Conservation (phyloP, 176 grass and related monocot species). For the Carex parvula region DNA sequence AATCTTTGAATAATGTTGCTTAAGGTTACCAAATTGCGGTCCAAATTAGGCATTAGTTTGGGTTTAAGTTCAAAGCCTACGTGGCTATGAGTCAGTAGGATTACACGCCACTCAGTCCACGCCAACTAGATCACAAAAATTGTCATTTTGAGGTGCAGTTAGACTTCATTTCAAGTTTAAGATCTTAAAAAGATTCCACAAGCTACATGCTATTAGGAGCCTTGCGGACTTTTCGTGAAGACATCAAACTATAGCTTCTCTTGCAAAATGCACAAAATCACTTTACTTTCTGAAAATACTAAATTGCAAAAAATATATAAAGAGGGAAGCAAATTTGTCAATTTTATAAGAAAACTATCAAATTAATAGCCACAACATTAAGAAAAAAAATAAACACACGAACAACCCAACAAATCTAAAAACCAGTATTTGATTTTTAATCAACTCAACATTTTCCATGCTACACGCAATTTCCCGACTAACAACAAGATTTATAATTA, state of each 20-base stretch:
- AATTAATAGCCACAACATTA: background rate
- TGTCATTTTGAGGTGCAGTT: background rate
- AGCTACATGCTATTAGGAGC: background rate
- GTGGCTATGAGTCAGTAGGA: background rate
- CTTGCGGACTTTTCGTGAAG: background rate
- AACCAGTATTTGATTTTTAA: constrained; percentile 11
- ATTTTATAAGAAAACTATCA: background rate
- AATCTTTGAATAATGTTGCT: constrained; percentile 74
- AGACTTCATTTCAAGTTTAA: background rate
- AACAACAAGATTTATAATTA: constrained; percentile 28
- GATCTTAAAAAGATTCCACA: background rate
- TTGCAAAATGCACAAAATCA: background rate
- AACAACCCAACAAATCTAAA: background rate
- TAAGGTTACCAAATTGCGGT: constrained; percentile 45
- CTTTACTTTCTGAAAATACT: background rate
- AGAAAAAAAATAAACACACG: background rate
- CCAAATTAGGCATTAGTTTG: constrained; percentile 17
- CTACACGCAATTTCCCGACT: background rate
- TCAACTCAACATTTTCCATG: constrained; percentile 30
- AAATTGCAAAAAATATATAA: background rate
- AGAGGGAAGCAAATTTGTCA: background rate
- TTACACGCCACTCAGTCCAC: background rate
- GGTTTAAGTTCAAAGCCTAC: background rate
- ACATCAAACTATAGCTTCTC: background rate
- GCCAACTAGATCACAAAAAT: background rate